These are phyloP conservation scores for Haematococcus lacustris DNA, from an alignment of 139 green algal species.

Conservation along the genomic window DNA sequence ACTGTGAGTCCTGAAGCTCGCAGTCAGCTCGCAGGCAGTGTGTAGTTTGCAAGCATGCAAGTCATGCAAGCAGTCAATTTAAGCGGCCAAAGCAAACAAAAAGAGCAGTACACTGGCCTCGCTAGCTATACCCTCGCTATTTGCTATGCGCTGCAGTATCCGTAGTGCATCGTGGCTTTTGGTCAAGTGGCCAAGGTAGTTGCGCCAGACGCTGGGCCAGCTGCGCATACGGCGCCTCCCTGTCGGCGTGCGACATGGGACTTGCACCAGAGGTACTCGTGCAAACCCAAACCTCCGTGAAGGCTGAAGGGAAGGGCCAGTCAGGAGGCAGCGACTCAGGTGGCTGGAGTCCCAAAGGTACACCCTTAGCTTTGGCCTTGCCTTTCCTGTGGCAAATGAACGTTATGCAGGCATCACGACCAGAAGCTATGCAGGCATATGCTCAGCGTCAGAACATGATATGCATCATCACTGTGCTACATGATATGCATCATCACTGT, in stretches of 20 bases:
- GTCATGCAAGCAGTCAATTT: too few relatives aligned
- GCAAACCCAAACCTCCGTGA: constrained; percentile 50
- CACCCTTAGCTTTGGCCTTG: too few relatives aligned
- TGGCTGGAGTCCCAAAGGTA: neutral
- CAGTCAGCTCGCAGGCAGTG: too few relatives aligned
- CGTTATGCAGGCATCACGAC: too few relatives aligned
- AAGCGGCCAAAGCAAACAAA: too few relatives aligned
- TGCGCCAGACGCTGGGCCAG: constrained; percentile 31
- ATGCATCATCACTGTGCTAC: neutral
- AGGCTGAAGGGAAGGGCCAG: neutral
- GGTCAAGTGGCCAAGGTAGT: constrained; percentile 31
- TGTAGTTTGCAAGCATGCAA: too few relatives aligned
- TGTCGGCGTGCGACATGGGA: constrained; percentile 43
- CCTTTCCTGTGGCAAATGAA: neutral
- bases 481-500: neutral
- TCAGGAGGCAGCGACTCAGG: neutral
- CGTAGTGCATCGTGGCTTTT: constrained; percentile 13
- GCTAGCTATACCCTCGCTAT: too few relatives aligned
- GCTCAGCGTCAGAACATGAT: neutral
- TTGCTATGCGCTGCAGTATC: too few relatives aligned
- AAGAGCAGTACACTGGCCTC: too few relatives aligned
- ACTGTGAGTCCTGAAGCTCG: too few relatives aligned
- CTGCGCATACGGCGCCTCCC: constrained; percentile 38
- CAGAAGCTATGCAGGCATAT: neutral
- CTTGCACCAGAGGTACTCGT: constrained; percentile 55